Conservation (phyloP, 495 filamentous ascomycete species). For the Baudoinia panamericana region DNA sequence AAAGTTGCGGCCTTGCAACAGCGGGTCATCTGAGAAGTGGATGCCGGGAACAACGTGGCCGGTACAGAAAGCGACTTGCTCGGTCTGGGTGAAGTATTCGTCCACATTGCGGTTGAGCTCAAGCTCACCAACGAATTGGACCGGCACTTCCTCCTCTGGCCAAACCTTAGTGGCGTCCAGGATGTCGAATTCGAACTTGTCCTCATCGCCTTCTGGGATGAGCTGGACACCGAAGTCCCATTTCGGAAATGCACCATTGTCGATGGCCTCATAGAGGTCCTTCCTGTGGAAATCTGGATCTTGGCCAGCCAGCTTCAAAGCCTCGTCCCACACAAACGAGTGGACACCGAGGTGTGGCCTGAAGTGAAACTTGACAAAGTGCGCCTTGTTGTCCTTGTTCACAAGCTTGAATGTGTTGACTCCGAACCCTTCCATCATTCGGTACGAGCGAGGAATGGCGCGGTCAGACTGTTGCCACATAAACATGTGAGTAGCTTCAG, state of each 20-base stretch:
- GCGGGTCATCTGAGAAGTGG: conserved; percentile 72
- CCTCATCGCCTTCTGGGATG: conserved; percentile 47
- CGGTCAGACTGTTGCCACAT: conserved; percentile 38
- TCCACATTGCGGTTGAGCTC: conserved; percentile 73
- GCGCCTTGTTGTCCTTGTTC: conserved; percentile 56
- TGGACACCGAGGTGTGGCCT: conserved; percentile 69
- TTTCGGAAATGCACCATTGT: conserved; percentile 54
- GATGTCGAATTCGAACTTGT: conserved; percentile 84
- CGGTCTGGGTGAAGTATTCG: conserved; percentile 76
- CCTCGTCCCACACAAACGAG: conserved; percentile 81
- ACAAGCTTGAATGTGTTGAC: conserved; percentile 70
- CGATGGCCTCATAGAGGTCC: conserved; percentile 71
- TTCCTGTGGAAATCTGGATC: conserved; percentile 84
- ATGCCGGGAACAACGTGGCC: conserved; percentile 77
- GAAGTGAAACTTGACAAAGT: conserved; percentile 75
- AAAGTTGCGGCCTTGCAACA: conserved; percentile 76
- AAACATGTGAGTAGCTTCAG: conserved; percentile 54
- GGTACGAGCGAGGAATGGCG: conserved; percentile 63
- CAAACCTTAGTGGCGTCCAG: conserved; percentile 87
- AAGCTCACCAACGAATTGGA: conserved; percentile 68
- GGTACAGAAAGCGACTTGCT: conserved; percentile 79
- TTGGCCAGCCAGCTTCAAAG: conserved; percentile 65
- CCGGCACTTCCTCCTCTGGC: conserved; percentile 72
- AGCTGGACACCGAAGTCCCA: conserved; percentile 56
- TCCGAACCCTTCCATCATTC: conserved; percentile 88